Evolutionary conservation across 163 green algal species (phyloP), one percentile per base, ranked within the genome.

Genomic region (Scenedesmus sp.): DNA sequence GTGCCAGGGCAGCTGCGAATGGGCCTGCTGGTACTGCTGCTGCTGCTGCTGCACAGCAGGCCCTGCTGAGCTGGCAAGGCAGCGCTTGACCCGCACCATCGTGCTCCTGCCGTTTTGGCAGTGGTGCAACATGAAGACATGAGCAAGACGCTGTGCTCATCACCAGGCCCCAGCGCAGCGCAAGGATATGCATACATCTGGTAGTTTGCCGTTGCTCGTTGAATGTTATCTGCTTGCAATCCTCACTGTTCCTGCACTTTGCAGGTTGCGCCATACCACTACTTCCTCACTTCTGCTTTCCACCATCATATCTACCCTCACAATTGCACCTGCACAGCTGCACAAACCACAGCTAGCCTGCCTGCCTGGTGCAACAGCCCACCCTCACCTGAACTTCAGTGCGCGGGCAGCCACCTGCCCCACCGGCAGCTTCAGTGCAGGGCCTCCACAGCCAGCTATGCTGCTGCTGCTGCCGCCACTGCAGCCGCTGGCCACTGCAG

Each of bases 361-460:
- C 76, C 23, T 84, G 34, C 8, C 76, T 7, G 12, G 26, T 26
- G 76, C 34, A 79, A 18, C 52, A 56, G 7, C 86, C 26, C 16
- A 60, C 20, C 4, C 88, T 4, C 34, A 92, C 92, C 92, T 93
- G 56, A 93, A 57, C 87, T 93, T 93, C 34, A 94, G 55, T 52
- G 92, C 92, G 3, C 90, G 87, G 4, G 92, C 87, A 15, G 92
- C 93, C 20, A 95, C 64, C 6, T 87, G n/a, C 4, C 82, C 93
- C 0, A 95, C 73, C 26, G 88, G 76, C n/a, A 94, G 91, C 62
- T 88, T 90, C 26, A 91, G 23, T 8, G 18, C 73, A 59, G n/a
- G 56, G 12, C 60, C 23, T 9, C 82, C 55, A 15, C 20, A 52
- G 18, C 82, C 82, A 46, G 82, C 70, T 52, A 46, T 79, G 70